Conservation (phyloP, 73 alveolate species). For the Tetrahymena malaccensis region DNA sequence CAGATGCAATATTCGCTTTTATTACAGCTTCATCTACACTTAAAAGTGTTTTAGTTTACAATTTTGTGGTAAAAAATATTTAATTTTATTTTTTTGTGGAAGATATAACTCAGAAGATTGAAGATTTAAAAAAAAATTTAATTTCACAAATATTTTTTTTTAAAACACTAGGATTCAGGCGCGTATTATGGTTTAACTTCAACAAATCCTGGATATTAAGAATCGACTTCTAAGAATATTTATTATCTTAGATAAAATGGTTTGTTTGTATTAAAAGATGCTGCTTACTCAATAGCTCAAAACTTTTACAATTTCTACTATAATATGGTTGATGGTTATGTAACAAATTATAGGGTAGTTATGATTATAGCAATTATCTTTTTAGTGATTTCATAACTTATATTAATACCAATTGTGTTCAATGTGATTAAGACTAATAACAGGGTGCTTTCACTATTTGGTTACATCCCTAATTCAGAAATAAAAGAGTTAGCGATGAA, state of each 20-base stretch:
- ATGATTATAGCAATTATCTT: slow-evolving; percentile 35
- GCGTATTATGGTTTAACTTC: not conserved
- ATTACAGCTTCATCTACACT: not conserved
- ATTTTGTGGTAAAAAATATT: not conserved
- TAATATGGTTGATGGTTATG: slow-evolving; percentile 1
- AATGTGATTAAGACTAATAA: slow-evolving; percentile 34
- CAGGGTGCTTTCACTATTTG: slow-evolving; percentile 37
- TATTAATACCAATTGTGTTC: slow-evolving; percentile 33
- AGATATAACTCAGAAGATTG: too few relatives aligned
- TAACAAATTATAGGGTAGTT: slow-evolving; percentile 7
- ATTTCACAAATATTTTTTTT: too few relatives aligned
- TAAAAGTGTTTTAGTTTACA: not conserved
- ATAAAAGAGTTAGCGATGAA: slow-evolving; percentile 30
- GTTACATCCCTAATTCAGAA: slow-evolving; percentile 24
- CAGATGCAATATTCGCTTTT: not conserved
- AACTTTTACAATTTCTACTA: slow-evolving; percentile 17
- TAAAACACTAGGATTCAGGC: not conserved
- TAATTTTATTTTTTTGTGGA: not conserved
- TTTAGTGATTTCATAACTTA: slow-evolving; percentile 16
- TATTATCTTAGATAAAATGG: slow-evolving; percentile 27
- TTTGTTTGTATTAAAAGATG: slow-evolving; percentile 14
- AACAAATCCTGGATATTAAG: not conserved
- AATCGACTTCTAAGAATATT: slow-evolving; percentile 6
- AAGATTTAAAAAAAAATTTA: too few relatives aligned
- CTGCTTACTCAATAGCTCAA: slow-evolving; percentile 17